Base-by-base conservation (phyloP, 2,329 filamentous ascomycete genomes). In the Lojkania enalia region DNA sequence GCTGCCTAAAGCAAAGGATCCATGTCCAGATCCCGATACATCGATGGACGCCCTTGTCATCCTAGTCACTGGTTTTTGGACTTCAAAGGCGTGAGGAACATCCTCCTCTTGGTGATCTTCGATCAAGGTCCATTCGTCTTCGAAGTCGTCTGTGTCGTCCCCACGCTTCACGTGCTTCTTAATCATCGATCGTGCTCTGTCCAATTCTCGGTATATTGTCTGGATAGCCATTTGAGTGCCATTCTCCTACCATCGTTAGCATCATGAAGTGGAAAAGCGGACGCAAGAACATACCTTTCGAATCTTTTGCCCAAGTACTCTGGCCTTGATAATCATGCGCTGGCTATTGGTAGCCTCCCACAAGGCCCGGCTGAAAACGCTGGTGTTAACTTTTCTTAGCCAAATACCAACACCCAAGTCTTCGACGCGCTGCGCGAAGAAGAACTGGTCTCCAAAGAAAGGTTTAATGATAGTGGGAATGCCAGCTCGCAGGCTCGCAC, bases 401-500 rank as follows among this genome's bases (percentile, higher is more conserved):
- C 86, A 89, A 15, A 96, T 85, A 0, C 94, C 94, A 2, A 97
- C 94, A 0, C 94, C 92, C 4, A 99, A 77, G 61, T 97, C 92
- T 67, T 97, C 90, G 1, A 97, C 87, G 3, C 94, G 81, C 20
- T 79, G 82, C 5, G 90, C 94, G 60, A 95, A 97, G 76, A 99
- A 99, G 77, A 87, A 96, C 66, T 99, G 94, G 60, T 99, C 94
- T 4, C 94, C 94, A 64, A 99, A 99, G 75, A 97, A 99, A 0
- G 94, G 94, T 49, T 92, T 88, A 64, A 97, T 87, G 52, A 99
- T 91, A 0, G 94, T 97, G 0, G 94, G 94, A 4, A 96, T 83
- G 2, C 94, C 94, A 0, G 91, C 91, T 40, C 94, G 81, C 37
- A 99, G 76, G 67, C 90, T 95, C 1, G 94, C 94, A 2, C 94